Evolutionary conservation across 257 asterid species (phyloP).

Genomic region (Nicotiana benthamiana): DNA sequence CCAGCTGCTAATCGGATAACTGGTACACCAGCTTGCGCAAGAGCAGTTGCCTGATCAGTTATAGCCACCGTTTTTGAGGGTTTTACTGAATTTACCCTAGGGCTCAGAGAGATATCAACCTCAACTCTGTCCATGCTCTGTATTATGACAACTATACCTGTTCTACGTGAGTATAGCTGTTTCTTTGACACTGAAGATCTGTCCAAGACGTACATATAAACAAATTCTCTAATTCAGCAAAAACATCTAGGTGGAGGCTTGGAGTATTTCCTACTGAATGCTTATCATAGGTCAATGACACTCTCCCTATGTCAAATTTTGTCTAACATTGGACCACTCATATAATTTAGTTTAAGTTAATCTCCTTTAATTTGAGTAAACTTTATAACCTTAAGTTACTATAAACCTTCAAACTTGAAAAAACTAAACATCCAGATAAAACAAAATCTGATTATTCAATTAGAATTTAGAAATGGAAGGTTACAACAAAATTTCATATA

Average conservation of each 20-base stretch:
- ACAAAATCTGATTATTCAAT: too few species aligned
- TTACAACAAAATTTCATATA: too few species aligned
- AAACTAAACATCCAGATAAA: too few species aligned
- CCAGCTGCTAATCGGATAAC: slow-evolving; percentile 92
- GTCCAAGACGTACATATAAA: slow-evolving; percentile 11
- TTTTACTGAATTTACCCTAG: slow-evolving; percentile 82
- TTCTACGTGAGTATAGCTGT: slow-evolving; percentile 19
- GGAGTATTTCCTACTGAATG: not conserved
- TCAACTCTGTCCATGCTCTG: slow-evolving; percentile 32
- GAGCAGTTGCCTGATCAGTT: slow-evolving; percentile 90
- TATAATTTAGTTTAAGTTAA: too few species aligned
- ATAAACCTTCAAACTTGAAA: too few species aligned
- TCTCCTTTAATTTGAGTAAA: too few species aligned
- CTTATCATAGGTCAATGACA: not conserved
- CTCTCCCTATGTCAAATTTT: not conserved
- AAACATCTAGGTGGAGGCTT: not conserved
- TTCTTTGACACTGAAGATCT: slow-evolving; percentile 32
- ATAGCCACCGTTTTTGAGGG: slow-evolving; percentile 91
- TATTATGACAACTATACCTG: slow-evolving; percentile 33
- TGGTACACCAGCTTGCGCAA: slow-evolving; percentile 90
- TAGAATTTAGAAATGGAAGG: too few species aligned
- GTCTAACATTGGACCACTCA: not conserved
- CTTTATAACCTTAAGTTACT: too few species aligned
- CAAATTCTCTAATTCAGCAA: not conserved
- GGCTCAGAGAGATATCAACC: slow-evolving; percentile 71